Conservation (phyloP, 768 basidiomycete species). For the Rhizopogon vesiculosus region DNA sequence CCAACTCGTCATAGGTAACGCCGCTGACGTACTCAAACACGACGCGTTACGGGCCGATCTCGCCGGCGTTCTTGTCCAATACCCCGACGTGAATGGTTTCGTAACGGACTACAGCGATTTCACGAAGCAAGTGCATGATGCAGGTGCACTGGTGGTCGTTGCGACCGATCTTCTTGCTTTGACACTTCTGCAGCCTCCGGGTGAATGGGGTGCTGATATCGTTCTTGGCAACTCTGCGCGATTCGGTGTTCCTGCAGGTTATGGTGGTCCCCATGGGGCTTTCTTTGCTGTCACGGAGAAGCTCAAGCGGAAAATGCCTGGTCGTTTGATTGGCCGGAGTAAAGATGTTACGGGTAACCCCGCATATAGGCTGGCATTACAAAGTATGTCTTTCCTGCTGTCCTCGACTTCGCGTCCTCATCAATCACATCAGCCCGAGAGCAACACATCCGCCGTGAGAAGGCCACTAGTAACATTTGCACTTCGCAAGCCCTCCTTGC, state of each 20-base stretch:
- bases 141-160: slow-evolving; percentile 78
- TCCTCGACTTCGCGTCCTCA: slow-evolving; percentile 4
- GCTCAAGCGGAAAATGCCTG: slow-evolving; percentile 98
- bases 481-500: slow-evolving; percentile 97
- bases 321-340: slow-evolving; percentile 87
- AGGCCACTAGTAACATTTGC: slow-evolving; percentile 98
- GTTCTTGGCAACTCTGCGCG: slow-evolving; percentile 93
- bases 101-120: slow-evolving; percentile 71
- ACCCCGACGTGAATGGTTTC: slow-evolving; percentile 85
- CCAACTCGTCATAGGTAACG: slow-evolving; percentile 68
- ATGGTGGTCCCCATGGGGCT: slow-evolving; percentile 95
- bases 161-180: slow-evolving; percentile 92
- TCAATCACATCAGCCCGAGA: slow-evolving; percentile 63
- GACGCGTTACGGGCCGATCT: slow-evolving; percentile 54
- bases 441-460: slow-evolving; percentile 96
- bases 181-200: slow-evolving; percentile 90
- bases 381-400: slow-evolving; percentile 57
- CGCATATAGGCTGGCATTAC: slow-evolving; percentile 89
- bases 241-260: slow-evolving; percentile 96
- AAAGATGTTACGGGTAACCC: slow-evolving; percentile 79
- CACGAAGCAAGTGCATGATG: slow-evolving; percentile 61
- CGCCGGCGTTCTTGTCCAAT: slow-evolving; percentile 89
- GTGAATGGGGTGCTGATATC: slow-evolving; percentile 98
- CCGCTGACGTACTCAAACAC: slow-evolving; percentile 43
- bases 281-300: slow-evolving; percentile 94